Base-by-base conservation (phyloP, 768 basidiomycete genomes). In the Kockovaella imperatae region DNA sequence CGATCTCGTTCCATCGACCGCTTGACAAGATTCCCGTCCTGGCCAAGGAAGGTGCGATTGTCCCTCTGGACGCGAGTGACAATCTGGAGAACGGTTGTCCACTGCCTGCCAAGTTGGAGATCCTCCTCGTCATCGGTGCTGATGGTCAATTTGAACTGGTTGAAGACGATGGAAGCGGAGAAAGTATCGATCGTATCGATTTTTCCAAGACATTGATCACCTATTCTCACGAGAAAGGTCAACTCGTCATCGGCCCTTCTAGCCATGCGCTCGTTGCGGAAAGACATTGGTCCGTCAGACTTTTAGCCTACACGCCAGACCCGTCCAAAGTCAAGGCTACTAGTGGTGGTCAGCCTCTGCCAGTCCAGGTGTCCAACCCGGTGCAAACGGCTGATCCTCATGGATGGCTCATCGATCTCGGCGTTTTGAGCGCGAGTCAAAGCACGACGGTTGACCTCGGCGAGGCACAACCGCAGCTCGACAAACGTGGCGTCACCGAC, bases 31-130 rank as follows among this genome's bases (percentile, higher is more conserved):
- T 53, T 18, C 60, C 60, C 4, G 53, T 56, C 11, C 40, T 62
- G 13, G 57, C 51, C 25, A 38, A 42, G 13, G 36, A 55, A 25
- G 60, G 60, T 4, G 38, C 50, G 0, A 62, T 62, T 31, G 47
- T 62, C 36, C 53, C 54, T 1, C 40, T 56, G 1, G 60, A 62
- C 31, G 53, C 35, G 10, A 35, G 17, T 1, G 36, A 23, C 7
- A 35, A 24, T 28, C 25, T 42, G 23, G 35, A 52, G 28, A 39
- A 45, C 20, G 43, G 43, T 10, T 29, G 24, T 34, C 14, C 15
- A 5, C 15, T 5, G n/a, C 43, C 43, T 10, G 43, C 29, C 14
- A 8, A n/a, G 15, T 5, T 45, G 28, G 43, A 45, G 28, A 31
- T 45, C 28, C 6, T 45, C 14, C 13, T 45, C 15, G 25, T 45